Conservation (phyloP, 495 filamentous ascomycete genomes). For the Opeltia flavorubescens region DNA sequence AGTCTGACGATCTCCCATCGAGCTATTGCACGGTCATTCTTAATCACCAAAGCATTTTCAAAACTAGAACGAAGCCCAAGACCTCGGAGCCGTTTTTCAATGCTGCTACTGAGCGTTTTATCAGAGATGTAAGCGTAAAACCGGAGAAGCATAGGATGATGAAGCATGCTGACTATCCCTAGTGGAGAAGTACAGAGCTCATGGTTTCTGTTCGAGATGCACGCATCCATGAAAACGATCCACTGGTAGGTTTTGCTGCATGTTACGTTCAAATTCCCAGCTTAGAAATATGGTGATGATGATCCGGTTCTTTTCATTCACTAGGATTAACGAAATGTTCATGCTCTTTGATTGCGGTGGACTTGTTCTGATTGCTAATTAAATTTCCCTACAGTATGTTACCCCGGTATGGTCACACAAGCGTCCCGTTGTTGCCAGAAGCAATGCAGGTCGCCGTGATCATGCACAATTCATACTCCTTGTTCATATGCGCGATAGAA, state of each 20-base stretch:
- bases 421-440: too few relatives aligned
- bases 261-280: neutral
- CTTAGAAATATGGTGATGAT: neutral
- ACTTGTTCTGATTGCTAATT: too few relatives aligned
- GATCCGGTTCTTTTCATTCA: slow-evolving; percentile 42
- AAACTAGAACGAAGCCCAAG: slow-evolving; percentile 60
- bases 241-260: neutral
- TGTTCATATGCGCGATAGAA: too few relatives aligned
- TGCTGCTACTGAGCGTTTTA: slow-evolving; percentile 55
- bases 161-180: neutral
- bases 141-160: neutral
- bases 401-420: too few relatives aligned
- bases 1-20: slow-evolving; percentile 45
- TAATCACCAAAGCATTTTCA: slow-evolving; percentile 57
- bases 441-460: too few relatives aligned
- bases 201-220: slow-evolving; percentile 51
- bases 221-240: slow-evolving; percentile 47
- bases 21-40: slow-evolving; percentile 57
- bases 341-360: too few relatives aligned
- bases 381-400: too few relatives aligned
- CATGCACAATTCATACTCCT: too few relatives aligned
- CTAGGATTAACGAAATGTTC: too few relatives aligned
- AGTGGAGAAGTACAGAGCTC: slow-evolving; percentile 45
- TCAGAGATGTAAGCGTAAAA: slow-evolving; percentile 31
- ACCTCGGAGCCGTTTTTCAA: slow-evolving; percentile 69